A percentile compares a stretch with the other conserved stretches of the same genome.
Evolutionary conservation across 225 moss, liverwort and hornwort genomes (phyloP).

Genomic region (Anthoceros angustus): DNA sequence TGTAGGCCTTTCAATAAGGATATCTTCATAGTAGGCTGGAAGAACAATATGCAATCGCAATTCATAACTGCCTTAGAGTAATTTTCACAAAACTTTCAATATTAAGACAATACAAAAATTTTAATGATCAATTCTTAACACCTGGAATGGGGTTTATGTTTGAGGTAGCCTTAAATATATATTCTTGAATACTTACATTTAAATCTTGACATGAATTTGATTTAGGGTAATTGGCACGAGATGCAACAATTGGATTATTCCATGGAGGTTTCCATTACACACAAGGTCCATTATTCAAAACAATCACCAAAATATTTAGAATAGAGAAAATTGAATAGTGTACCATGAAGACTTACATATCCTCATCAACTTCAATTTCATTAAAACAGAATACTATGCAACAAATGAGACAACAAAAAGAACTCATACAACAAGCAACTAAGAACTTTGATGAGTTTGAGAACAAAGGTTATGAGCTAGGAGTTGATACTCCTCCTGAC

Average conservation of each 20-base stretch:
- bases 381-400: neutral
- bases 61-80: neutral
- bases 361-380: neutral
- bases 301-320: neutral
- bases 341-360: neutral
- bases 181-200: neutral
- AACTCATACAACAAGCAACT: neutral
- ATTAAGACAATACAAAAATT: neutral
- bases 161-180: neutral
- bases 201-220: neutral
- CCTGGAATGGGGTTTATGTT: neutral
- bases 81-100: neutral
- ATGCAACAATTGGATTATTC: slow-evolving; percentile 2
- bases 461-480: neutral
- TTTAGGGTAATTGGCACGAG: slow-evolving; percentile 3
- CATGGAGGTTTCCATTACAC: neutral
- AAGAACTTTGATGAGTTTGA: neutral
- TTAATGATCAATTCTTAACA: neutral
- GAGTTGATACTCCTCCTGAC: neutral
- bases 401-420: neutral
- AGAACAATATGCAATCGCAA: neutral
- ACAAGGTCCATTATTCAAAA: neutral
- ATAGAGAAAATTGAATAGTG: neutral
- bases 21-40: slow-evolving; percentile 2
- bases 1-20: neutral